phyloP scores from a whole-genome alignment of 2,329 filamentous ascomycete genomes.

The Amesomyces nigricolor region DNA sequence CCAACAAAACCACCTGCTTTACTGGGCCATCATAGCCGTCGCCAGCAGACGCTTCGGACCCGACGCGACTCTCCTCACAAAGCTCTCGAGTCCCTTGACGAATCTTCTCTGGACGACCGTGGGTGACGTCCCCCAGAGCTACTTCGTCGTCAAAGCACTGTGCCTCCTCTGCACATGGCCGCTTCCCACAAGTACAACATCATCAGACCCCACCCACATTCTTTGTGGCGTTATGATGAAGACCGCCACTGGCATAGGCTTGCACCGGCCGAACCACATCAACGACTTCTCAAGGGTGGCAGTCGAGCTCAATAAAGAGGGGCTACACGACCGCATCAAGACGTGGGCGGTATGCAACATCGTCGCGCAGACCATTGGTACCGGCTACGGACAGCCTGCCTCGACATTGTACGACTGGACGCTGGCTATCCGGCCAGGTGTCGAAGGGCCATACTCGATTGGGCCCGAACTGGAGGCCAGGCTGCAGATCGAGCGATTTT shows the following conservation, averaged over 20 bases:
- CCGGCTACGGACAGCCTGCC: slow-evolving; percentile 75
- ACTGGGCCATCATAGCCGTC: slow-evolving; percentile 77
- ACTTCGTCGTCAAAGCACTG: slow-evolving; percentile 75
- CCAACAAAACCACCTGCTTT: slow-evolving; percentile 71
- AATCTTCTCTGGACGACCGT: slow-evolving; percentile 72
- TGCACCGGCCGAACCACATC: slow-evolving; percentile 74
- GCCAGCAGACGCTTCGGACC: slow-evolving; percentile 64
- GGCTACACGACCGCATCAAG: slow-evolving; percentile 69
- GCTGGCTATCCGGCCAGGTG: slow-evolving; percentile 54
- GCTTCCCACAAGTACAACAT: slow-evolving; percentile 73
- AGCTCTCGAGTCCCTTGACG: slow-evolving; percentile 62
- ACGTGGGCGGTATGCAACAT: slow-evolving; percentile 86
- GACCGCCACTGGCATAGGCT: slow-evolving; percentile 73
- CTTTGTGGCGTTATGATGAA: slow-evolving; percentile 82
- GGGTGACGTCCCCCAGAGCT: slow-evolving; percentile 69
- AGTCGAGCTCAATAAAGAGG: slow-evolving; percentile 69
- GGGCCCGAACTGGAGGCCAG: slow-evolving; percentile 60
- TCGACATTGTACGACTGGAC: slow-evolving; percentile 75
- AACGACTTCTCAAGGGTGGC: slow-evolving; percentile 76
- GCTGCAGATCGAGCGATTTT: slow-evolving; percentile 67
- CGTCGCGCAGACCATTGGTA: slow-evolving; percentile 75
- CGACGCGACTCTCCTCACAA: slow-evolving; percentile 59
- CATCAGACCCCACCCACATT: slow-evolving; percentile 75
- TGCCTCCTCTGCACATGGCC: slow-evolving; percentile 79
- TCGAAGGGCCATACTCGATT: slow-evolving; percentile 54